Evolutionary conservation across 73 alveolate genomes (phyloP).

Genomic region (Halteria grandinella): DNA sequence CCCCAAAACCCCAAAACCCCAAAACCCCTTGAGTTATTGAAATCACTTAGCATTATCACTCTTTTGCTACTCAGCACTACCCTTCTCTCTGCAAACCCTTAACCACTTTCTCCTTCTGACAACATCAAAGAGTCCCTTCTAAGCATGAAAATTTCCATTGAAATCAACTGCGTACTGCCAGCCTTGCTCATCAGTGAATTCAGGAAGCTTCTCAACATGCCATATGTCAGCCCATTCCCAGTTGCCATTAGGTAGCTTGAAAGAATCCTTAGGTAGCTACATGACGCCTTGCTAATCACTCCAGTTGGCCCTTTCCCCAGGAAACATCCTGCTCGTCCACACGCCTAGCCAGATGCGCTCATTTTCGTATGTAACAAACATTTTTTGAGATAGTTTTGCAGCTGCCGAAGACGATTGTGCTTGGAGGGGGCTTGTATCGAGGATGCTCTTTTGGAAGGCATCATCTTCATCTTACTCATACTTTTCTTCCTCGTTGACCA

Average conservation of each 20-base stretch:
- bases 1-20: no score
- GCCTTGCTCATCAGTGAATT: conserved; percentile 40
- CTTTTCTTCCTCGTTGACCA: neutral
- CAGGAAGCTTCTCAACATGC: conserved; percentile 59
- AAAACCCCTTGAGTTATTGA: no score
- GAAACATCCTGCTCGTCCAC: conserved; percentile 35
- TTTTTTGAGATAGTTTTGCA: neutral
- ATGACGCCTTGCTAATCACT: conserved; percentile 37
- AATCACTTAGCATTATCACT: no score
- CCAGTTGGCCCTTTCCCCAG: conserved; percentile 50
- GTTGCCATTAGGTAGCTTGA: conserved; percentile 26
- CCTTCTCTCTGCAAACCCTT: no score
- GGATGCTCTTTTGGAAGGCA: neutral
- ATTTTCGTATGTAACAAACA: conserved; percentile 46
- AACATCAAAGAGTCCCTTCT: conserved; percentile 30
- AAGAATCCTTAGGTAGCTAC: conserved; percentile 41
- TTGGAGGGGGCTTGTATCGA: neutral
- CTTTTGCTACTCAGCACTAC: no score
- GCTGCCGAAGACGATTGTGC: neutral
- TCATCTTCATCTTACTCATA: neutral
- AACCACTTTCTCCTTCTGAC: conserved; percentile 56
- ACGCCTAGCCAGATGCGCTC: conserved; percentile 46
- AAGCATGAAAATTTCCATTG: conserved; percentile 22
- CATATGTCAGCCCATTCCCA: conserved; percentile 54
- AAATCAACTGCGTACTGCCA: conserved; percentile 50